phyloP scores from a whole-genome alignment of 441 rosid species.

The Bocquillonia castaneifolia region DNA sequence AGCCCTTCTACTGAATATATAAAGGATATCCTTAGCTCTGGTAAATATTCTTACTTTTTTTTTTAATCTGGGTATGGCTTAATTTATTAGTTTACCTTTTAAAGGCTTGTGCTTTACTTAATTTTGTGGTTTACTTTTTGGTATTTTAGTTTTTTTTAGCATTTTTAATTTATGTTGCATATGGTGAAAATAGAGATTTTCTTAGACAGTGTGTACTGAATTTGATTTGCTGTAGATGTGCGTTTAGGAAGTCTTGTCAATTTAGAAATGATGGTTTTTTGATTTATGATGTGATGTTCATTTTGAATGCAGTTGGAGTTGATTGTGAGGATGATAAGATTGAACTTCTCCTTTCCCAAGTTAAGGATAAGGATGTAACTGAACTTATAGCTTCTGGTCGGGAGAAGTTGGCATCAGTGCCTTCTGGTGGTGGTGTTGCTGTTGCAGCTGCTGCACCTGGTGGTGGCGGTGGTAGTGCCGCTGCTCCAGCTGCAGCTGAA shows the following conservation, averaged over 20 bases:
- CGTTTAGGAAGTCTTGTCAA: not conserved
- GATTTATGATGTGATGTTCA: not conserved
- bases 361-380: constrained; percentile 59
- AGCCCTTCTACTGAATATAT: constrained; percentile 52
- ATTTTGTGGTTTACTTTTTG: not conserved
- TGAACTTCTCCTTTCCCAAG: constrained; percentile 51
- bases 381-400: constrained; percentile 69
- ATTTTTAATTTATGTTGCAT: too few relatives aligned
- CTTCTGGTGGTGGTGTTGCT: constrained; percentile 63
- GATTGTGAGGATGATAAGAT: constrained; percentile 62
- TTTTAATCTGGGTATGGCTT: not conserved
- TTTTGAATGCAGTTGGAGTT: constrained; percentile 51
- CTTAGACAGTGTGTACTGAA: too few relatives aligned
- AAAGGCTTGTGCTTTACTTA: not conserved
- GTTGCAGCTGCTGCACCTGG: constrained; percentile 36
- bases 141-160: not conserved
- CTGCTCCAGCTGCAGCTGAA: constrained; percentile 49
- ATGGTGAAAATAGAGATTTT: too few relatives aligned
- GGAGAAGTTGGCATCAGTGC: constrained; percentile 75
- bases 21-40: constrained; percentile 60
- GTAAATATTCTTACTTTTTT: constrained; percentile 22
- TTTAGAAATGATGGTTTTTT: not conserved
- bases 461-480: constrained; percentile 30
- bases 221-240: too few relatives aligned
- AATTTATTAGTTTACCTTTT: not conserved